Evolutionary conservation across 208 protist species (phyloP), one percentile per base, ranked within the genome.

Genomic region (Plasmodiophora brassicae): DNA sequence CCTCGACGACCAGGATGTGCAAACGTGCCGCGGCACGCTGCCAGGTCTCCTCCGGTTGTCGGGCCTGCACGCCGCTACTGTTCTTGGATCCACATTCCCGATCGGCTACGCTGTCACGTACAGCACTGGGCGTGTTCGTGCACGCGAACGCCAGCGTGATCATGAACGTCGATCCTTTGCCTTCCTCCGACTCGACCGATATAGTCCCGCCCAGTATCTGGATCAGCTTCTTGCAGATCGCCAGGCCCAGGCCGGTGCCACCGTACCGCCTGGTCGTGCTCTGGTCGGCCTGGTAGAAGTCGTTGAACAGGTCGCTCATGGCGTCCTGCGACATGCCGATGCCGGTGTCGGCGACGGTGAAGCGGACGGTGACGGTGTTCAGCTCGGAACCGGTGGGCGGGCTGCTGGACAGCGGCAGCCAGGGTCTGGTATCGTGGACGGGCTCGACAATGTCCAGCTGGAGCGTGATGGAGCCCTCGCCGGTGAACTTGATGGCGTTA

Each of bases 171-270:
- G 78, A 46, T 0, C 88, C 88, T 1, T 83, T 43, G 35, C 84
- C 88, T 14, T 20, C 46, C 44, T 90, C 84, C 46, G 46, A 87
- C 0, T 45, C 85, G 0, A 93, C 45, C 36, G 88, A 43, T 20
- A 93, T 78, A 0, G 44, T 65, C 10, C 91, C 92, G 71, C 71
- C 53, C 0, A 93, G 53, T 22, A 93, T 57, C 60, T 50, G 46
- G 35, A 94, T 91, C n/a, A 93, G 46, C 43, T 88, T 45, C 72
- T 92, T 90, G 20, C 86, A 89, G 0, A 94, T 92, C 25, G 90
- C 71, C 5, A 94, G 46, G 25, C 93, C 93, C 0, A 94, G 46
- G 32, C 93, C 93, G 14, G 92, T 87, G 0, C 93, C 92, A 28
- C 86, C 92, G 46, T 91, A 93, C 71, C 87, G 87, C 45, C 91